Conservation (phyloP, 768 basidiomycete species). For the Trametes cubensis region DNA sequence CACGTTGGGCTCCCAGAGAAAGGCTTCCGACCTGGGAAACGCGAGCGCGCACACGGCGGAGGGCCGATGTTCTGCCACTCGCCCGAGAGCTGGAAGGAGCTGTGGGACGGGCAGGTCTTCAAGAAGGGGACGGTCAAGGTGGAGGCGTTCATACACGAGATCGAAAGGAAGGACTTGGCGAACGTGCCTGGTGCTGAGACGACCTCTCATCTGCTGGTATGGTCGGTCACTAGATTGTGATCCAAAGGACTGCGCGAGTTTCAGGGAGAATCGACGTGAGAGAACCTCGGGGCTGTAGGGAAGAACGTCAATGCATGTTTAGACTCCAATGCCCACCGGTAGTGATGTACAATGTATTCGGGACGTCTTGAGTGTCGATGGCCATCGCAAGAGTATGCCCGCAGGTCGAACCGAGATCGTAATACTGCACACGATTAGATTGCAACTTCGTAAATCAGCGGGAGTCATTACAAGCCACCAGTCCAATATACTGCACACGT, state of each 20-base stretch:
- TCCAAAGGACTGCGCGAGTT: too few relatives aligned
- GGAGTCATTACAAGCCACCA: constrained; percentile 17
- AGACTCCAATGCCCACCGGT: too few relatives aligned
- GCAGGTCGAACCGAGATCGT: not conserved
- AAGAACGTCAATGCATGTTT: too few relatives aligned
- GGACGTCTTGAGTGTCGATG: too few relatives aligned
- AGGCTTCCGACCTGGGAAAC: constrained; percentile 20
- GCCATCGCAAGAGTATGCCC: not conserved
- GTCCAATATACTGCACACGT: constrained; percentile 23
- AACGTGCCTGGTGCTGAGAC: not conserved
- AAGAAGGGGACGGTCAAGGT: constrained; percentile 37
- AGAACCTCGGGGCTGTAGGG: too few relatives aligned
- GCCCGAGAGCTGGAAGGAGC: constrained; percentile 39
- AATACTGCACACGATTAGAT: constrained; percentile 20
- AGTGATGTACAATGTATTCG: too few relatives aligned
- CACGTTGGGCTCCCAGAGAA: constrained; percentile 39
- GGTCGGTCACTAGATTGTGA: constrained; percentile 21
- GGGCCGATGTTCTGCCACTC: constrained; percentile 37
- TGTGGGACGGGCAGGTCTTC: constrained; percentile 44
- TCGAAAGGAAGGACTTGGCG: not conserved
- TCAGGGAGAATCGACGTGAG: too few relatives aligned
- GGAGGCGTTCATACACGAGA: constrained; percentile 22
- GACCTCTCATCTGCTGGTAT: constrained; percentile 8
- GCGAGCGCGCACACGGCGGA: not conserved
- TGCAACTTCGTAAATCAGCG: constrained; percentile 21